Conservation (phyloP, 192 early-diverging fungal genomes). For the Allomyces macrogynus region DNA sequence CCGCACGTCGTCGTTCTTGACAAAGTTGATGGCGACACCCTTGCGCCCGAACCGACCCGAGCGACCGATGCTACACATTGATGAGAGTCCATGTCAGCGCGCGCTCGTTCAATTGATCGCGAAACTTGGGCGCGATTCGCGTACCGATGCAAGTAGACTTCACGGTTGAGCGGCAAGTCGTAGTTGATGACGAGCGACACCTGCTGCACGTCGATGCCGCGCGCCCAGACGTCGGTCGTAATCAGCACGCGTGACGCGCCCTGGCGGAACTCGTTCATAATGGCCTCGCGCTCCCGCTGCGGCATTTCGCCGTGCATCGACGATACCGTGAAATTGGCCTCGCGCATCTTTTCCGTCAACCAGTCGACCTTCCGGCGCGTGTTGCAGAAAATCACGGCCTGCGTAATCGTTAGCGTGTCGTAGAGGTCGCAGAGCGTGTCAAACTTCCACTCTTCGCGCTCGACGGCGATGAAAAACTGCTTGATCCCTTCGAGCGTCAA, state of each 20-base stretch:
- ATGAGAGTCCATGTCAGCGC: too few relatives aligned
- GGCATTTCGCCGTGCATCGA: conserved; percentile 99
- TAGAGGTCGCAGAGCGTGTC: conserved; percentile 95
- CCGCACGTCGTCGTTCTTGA: conserved; percentile 78
- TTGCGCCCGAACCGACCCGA: conserved; percentile 95
- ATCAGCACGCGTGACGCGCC: conserved; percentile 88
- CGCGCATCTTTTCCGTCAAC: conserved; percentile 88
- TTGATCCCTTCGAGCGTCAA: conserved; percentile 96
- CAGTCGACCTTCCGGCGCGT: conserved; percentile 93
- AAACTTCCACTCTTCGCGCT: conserved; percentile 96
- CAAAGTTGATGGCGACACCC: conserved; percentile 98
- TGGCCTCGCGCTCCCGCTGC: conserved; percentile 87
- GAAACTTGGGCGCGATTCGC: not conserved
- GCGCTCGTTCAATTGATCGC: too few relatives aligned
- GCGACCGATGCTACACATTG: conserved; percentile 59
- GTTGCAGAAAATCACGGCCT: conserved; percentile 97
- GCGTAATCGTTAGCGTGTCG: conserved; percentile 88
- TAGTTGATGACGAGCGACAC: conserved; percentile 97
- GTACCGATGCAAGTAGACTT: conserved; percentile 88
- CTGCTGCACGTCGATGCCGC: conserved; percentile 98
- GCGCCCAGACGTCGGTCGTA: conserved; percentile 95
- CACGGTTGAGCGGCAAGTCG: conserved; percentile 85
- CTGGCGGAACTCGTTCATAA: conserved; percentile 93
- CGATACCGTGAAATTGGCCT: conserved; percentile 92
- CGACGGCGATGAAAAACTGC: conserved; percentile 96